Evolutionary conservation across 2,329 filamentous ascomycete species (phyloP).

Genomic region (Penicillium digitatum): DNA sequence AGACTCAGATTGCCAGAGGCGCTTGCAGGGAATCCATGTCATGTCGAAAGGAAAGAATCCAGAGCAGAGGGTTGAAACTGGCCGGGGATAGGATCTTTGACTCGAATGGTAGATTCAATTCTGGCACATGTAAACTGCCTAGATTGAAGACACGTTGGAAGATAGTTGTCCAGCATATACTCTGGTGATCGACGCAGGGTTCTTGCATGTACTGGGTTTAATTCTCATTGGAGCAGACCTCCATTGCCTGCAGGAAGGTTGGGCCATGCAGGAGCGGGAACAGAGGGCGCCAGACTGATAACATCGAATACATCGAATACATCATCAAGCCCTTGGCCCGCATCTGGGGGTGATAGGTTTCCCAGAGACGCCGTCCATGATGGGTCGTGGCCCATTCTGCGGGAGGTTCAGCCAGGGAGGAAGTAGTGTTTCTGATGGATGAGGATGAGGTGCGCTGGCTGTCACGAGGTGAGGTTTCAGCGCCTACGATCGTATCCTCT

Average conservation of each 20-base stretch:
- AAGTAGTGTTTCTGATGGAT: not conserved
- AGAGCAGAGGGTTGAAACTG: constrained; percentile 39
- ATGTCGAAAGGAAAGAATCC: constrained; percentile 39
- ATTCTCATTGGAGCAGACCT: constrained; percentile 38
- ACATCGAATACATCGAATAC: constrained; percentile 51
- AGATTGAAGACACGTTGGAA: constrained; percentile 53
- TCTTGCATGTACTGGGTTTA: not conserved
- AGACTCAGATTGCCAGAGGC: constrained; percentile 48
- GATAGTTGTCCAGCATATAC: constrained; percentile 35
- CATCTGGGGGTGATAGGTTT: constrained; percentile 25
- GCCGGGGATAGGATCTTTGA: constrained; percentile 39
- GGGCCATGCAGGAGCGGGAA: constrained; percentile 53
- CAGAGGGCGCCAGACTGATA: constrained; percentile 51
- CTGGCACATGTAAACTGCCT: constrained; percentile 35
- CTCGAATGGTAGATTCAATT: constrained; percentile 32
- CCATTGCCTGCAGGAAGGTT: constrained; percentile 46
- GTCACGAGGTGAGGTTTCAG: constrained; percentile 21
- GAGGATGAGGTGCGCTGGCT: constrained; percentile 13
- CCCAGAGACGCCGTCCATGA: constrained; percentile 26
- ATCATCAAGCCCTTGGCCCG: constrained; percentile 46
- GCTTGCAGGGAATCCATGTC: constrained; percentile 49
- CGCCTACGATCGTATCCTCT: constrained; percentile 30
- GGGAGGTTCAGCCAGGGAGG: constrained; percentile 9
- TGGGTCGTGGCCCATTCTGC: constrained; percentile 28
- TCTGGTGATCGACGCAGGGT: constrained; percentile 17